These are phyloP conservation scores for Phoma sp. DNA, from an alignment of 2,329 filamentous ascomycete genomes.

Conservation along the genomic window DNA sequence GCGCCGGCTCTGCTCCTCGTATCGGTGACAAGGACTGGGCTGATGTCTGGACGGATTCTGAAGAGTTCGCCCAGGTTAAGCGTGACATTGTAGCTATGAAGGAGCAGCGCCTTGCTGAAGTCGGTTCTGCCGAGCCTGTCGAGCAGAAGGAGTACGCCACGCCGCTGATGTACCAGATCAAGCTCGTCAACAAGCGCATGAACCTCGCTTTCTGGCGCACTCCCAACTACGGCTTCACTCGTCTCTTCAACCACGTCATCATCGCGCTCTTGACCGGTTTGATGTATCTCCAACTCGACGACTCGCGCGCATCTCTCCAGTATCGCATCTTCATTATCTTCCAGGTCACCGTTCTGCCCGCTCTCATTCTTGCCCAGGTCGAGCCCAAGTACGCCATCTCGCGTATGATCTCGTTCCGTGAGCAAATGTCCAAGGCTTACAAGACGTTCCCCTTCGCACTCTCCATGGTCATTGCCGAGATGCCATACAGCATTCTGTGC, in stretches of 20 bases:
- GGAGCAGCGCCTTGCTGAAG: conserved; percentile 60
- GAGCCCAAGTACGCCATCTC: conserved; percentile 84
- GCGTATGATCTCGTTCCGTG: conserved; percentile 83
- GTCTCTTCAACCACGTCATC: conserved; percentile 81
- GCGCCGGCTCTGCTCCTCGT: conserved; percentile 73
- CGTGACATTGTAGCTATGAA: conserved; percentile 71
- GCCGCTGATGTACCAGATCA: conserved; percentile 78
- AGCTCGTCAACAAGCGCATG: conserved; percentile 73
- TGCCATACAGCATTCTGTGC: conserved; percentile 83
- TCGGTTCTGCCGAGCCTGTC: conserved; percentile 50
- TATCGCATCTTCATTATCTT: conserved; percentile 90
- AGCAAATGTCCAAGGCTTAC: conserved; percentile 87
- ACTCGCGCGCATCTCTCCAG: conserved; percentile 78
- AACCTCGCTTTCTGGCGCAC: conserved; percentile 84
- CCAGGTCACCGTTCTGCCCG: conserved; percentile 83
- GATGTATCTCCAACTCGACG: conserved; percentile 77
- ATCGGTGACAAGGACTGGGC: conserved; percentile 80
- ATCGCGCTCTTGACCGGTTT: conserved; percentile 81
- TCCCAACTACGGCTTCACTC: conserved; percentile 87
- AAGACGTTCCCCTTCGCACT: conserved; percentile 77
- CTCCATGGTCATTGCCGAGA: conserved; percentile 79
- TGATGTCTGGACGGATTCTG: conserved; percentile 76
- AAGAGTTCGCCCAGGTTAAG: conserved; percentile 72
- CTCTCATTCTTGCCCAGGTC: conserved; percentile 81
- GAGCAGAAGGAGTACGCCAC: conserved; percentile 81